Conservation (phyloP, 768 basidiomycete genomes). For the Leccinellum rugosiceps region DNA sequence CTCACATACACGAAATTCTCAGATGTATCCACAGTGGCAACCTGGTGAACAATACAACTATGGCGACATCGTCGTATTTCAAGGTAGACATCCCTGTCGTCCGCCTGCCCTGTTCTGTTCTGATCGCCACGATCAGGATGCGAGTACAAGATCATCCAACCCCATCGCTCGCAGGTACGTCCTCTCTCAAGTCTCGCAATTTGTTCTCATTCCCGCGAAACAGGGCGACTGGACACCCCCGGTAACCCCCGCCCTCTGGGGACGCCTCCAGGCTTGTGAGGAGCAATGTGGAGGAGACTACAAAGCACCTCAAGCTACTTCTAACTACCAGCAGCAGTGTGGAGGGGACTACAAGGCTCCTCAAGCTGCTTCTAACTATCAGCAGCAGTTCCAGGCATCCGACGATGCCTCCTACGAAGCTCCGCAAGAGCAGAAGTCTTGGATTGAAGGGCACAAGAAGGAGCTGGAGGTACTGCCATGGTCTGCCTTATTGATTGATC, state of each 20-base stretch:
- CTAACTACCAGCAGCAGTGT: constrained; percentile 22
- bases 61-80: constrained; percentile 52
- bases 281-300: constrained; percentile 21
- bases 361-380: constrained; percentile 2
- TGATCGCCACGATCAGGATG: constrained; percentile 32
- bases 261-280: constrained; percentile 39
- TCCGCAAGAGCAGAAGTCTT: constrained; percentile 47
- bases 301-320: constrained; percentile 1
- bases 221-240: constrained; percentile 70
- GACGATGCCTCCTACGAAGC: constrained; percentile 22
- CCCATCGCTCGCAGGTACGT: constrained; percentile 64
- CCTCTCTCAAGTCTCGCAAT: not conserved
- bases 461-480: constrained; percentile 47
- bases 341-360: constrained; percentile 14
- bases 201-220: constrained; percentile 3
- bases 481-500: not conserved
- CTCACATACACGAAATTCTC: not conserved
- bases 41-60: constrained; percentile 58
- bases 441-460: constrained; percentile 58
- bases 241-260: constrained; percentile 66
- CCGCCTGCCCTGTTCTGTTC: not conserved
- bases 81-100: constrained; percentile 39
- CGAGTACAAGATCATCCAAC: constrained; percentile 68
- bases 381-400: constrained; percentile 26
- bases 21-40: constrained; percentile 53